phyloP scores from a whole-genome alignment of 2,329 filamentous ascomycete species.

The Apiospora koreana region DNA sequence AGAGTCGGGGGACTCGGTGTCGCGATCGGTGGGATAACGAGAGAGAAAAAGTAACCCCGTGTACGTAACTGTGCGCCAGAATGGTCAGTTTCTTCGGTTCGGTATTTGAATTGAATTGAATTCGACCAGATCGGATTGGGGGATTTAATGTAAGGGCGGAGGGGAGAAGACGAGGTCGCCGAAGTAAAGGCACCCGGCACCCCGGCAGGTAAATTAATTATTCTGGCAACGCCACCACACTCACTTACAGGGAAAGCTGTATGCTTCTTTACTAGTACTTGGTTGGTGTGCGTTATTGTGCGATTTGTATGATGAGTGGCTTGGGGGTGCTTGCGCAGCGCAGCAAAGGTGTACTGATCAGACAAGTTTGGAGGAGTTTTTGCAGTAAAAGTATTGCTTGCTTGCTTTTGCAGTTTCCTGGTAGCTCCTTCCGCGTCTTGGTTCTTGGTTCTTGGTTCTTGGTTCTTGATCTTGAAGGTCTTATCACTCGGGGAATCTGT shows the following conservation, averaged over 20 bases:
- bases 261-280: neutral
- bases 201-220: neutral
- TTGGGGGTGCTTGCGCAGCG: neutral
- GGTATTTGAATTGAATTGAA: neutral
- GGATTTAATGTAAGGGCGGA: neutral
- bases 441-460: too few species aligned
- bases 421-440: neutral
- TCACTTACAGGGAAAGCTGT: conserved; percentile 6
- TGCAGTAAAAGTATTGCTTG: neutral
- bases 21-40: neutral
- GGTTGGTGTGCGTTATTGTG: neutral
- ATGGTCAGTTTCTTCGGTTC: neutral
- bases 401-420: neutral
- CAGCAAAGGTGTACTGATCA: neutral
- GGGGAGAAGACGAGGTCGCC: neutral
- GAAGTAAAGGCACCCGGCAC: neutral
- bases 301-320: neutral
- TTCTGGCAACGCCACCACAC: neutral
- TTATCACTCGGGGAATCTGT: neutral
- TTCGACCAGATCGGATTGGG: neutral
- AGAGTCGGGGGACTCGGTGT: neutral
- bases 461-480: too few species aligned
- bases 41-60: neutral
- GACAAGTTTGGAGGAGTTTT: neutral
- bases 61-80: neutral